Base-by-base conservation (phyloP, 192 early-diverging fungal species). In the Podila verticillata region DNA sequence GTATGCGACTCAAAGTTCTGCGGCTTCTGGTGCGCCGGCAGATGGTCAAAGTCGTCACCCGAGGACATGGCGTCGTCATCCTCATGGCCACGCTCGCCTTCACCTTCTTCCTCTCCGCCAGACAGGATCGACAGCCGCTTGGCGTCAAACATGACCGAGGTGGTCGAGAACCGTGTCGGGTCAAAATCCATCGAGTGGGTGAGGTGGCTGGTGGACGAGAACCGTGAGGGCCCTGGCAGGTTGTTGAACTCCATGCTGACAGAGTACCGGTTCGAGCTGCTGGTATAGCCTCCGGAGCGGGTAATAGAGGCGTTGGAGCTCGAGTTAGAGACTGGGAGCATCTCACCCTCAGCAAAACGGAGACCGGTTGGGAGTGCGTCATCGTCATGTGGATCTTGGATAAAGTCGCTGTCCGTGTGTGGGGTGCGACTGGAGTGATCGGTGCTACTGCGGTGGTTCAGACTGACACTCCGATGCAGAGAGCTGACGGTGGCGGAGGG, bases 1-100 rank as follows among this genome's bases (percentile, higher is more conserved):
- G 69, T 31, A 32, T 74, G 66, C 2, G 60, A 48, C 30, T 74
- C 73, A 28, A 74, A 74, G 48, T 68, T 67, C 26, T 74, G 65
- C 44, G 65, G 60, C 34, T 48, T 61, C 24, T 74, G 73, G 39
- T 74, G 65, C 28, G 65, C 44, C 22, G 73, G 73, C 54, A 75
- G 24, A 22, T 63, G 66, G 31, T 68, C 61, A 20, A 68, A 68
- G 1, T 61, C 73, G 29, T 78, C 67, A 0, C 67, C 36, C 1
- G 74, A 78, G 8, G 59, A 51, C 10, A 48, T 48, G 17, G 74
- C 39, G 0, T 44, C 13, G 15, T 44, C 39, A 1, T 44, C 39
- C 2, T 44, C 13, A 3, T 17, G 2, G 15, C 13, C 39, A 26
- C 49, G 59, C 12, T 66, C 72, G 7, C 49, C 68, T 13, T 70